Evolutionary conservation across 805 yeast genomes (phyloP).

Genomic region (Wickerhamomyces alni): DNA sequence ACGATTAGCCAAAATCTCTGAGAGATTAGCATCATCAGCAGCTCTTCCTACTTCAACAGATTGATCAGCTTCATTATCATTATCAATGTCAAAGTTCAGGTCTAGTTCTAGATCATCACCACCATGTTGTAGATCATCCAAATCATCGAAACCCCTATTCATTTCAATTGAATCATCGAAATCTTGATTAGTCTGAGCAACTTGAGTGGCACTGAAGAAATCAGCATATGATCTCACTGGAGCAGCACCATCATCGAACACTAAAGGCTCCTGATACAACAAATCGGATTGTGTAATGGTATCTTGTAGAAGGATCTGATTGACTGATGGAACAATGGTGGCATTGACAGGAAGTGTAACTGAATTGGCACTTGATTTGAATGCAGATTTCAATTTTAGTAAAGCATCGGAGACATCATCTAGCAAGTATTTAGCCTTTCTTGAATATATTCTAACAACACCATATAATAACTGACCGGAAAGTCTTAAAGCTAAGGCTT

Average conservation of each 20-base stretch:
- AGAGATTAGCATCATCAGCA: slow-evolving; percentile 15
- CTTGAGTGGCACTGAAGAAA: slow-evolving; percentile 13
- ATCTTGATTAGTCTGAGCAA: slow-evolving; percentile 15
- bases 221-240: slow-evolving; percentile 12
- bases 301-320: slow-evolving; percentile 61
- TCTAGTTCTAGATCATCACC: slow-evolving; percentile 49
- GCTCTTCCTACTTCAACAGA: slow-evolving; percentile 54
- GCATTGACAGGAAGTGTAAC: slow-evolving; percentile 55
- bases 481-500: slow-evolving; percentile 69
- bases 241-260: slow-evolving; percentile 21
- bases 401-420: slow-evolving; percentile 82
- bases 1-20: slow-evolving; percentile 6
- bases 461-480: slow-evolving; percentile 87
- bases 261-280: slow-evolving; percentile 56
- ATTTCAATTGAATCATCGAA: slow-evolving; percentile 61
- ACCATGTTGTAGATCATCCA: slow-evolving; percentile 24
- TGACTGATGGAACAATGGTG: slow-evolving; percentile 55
- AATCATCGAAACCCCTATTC: slow-evolving; percentile 43
- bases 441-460: slow-evolving; percentile 77
- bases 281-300: slow-evolving; percentile 76
- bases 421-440: slow-evolving; percentile 75
- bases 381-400: slow-evolving; percentile 62
- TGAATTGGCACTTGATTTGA: slow-evolving; percentile 37
- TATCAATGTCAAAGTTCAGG: slow-evolving; percentile 36
- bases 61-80: slow-evolving; percentile 21